These are phyloP conservation scores for Mucor velutinosus DNA, from an alignment of 371 early-diverging fungal genomes.

Conservation along the genomic window DNA sequence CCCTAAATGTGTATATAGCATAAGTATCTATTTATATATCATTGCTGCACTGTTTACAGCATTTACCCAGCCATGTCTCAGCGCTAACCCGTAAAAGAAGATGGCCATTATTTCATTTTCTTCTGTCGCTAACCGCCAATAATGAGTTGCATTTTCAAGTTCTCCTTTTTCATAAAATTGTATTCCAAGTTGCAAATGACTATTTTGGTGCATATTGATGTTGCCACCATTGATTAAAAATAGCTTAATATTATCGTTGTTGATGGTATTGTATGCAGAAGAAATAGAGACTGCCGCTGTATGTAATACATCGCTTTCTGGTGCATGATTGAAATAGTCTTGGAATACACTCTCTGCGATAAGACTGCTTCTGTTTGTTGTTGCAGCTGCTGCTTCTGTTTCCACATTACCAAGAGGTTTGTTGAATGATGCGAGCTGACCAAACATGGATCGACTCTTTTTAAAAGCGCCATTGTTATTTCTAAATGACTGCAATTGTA, in stretches of 20 bases:
- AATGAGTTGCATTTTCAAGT: slow-evolving; percentile 75
- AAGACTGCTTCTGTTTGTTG: background rate
- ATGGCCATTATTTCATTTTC: slow-evolving; percentile 72
- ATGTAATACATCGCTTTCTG: slow-evolving; percentile 1
- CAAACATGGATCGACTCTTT: slow-evolving; percentile 21
- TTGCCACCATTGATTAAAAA: background rate
- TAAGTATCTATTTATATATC: background rate
- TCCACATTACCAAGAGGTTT: background rate
- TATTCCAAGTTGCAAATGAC: slow-evolving; percentile 2
- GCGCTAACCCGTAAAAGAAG: slow-evolving; percentile 84
- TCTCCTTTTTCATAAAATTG: slow-evolving; percentile 37
- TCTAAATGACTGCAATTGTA: slow-evolving; percentile 7
- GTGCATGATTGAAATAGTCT: background rate
- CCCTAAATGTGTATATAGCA: slow-evolving; percentile 28
- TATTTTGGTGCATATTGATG: background rate
- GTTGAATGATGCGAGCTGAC: slow-evolving; percentile 2
- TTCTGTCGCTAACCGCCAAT: slow-evolving; percentile 78
- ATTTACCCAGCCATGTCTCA: slow-evolving; percentile 84
- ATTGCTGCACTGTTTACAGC: background rate
- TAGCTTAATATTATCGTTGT: background rate
- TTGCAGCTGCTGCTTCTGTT: background rate
- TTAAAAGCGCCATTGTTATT: background rate
- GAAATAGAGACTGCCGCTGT: slow-evolving; percentile 17
- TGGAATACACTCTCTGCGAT: background rate
- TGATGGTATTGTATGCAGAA: background rate